Evolutionary conservation across 352 stramenopile genomes (phyloP), one percentile per base, ranked within the genome.

Genomic region (Globisporangium lucens): DNA sequence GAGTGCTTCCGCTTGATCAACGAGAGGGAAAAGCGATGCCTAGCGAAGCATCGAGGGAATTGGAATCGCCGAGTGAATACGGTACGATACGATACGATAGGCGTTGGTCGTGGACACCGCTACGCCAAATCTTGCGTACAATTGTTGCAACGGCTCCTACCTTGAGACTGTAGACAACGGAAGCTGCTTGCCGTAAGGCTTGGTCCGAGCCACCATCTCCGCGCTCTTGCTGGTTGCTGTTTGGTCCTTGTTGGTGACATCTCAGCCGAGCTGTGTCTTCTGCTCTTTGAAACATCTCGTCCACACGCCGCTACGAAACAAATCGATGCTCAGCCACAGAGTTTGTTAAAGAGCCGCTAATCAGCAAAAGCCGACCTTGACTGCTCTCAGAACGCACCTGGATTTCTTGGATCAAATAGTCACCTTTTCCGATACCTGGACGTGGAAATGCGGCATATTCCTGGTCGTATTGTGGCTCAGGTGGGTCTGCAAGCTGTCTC

Each of bases 151-250:
- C 8, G 7, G 35, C 35, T n/a, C 41, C 4, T 47, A 74, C 79
- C 71, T 80, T 85, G 61, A 89, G 75, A 53, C 59, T 77, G 67
- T 88, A 84, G 22, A 88, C 79, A 9, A 84, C 76, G 20, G 58
- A 75, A 30, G 78, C 74, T 27, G 81, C 76, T 10, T 64, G 74
- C 51, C 77, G 77, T 3, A 89, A 56, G 22, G 83, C 70, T 7
- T 72, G 77, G 10, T 49, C 33, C 61, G 76, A 61, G 59, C 53
- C 29, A 55, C 41, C 43, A 41, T 4, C 22, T 17, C 67, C 58
- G 10, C 68, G 64, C 6, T 77, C 67, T 4, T 58, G 46, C 53
- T 84, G 77, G 52, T 80, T 79, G 47, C 67, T 75, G 22, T n/a
- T 46, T 12, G 51, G 7, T 12, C 64, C 68, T 49, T 69, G 63